phyloP scores from a whole-genome alignment of 306 rosid species.

The Quercus aquifolioides region DNA sequence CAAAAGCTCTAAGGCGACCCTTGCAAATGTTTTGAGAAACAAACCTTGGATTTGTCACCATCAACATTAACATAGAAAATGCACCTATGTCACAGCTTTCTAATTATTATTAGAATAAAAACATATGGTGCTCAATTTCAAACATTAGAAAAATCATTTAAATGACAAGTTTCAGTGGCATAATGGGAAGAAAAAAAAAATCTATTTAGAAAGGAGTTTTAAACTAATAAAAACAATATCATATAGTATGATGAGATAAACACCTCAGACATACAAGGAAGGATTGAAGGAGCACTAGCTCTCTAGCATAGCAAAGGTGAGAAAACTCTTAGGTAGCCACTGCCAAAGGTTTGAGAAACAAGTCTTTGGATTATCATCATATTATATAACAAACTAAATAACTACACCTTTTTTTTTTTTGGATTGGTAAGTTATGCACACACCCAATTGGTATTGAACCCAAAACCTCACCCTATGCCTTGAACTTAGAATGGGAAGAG shows the following conservation, averaged over 20 bases:
- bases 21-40: slow-evolving; percentile 32
- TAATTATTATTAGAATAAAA: no score
- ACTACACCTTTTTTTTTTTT: not conserved
- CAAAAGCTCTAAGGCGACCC: slow-evolving; percentile 35
- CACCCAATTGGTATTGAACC: no score
- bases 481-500: no score
- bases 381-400: not conserved
- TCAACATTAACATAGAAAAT: not conserved
- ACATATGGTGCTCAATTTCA: no score
- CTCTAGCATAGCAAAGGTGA: slow-evolving; percentile 10
- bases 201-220: not conserved
- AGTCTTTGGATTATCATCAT: slow-evolving; percentile 6
- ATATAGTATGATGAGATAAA: no score
- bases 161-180: not conserved
- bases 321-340: slow-evolving; percentile 19
- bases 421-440: no score
- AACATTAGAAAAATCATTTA: no score
- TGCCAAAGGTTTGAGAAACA: slow-evolving; percentile 13
- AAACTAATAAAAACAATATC: no score
- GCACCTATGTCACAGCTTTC: not conserved
- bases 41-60: slow-evolving; percentile 26
- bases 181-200: not conserved
- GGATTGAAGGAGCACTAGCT: not conserved
- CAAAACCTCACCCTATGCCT: no score
- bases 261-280: no score